Conservation (phyloP, 1,139 yeast genomes). For the Saccharomyces uvarum region DNA sequence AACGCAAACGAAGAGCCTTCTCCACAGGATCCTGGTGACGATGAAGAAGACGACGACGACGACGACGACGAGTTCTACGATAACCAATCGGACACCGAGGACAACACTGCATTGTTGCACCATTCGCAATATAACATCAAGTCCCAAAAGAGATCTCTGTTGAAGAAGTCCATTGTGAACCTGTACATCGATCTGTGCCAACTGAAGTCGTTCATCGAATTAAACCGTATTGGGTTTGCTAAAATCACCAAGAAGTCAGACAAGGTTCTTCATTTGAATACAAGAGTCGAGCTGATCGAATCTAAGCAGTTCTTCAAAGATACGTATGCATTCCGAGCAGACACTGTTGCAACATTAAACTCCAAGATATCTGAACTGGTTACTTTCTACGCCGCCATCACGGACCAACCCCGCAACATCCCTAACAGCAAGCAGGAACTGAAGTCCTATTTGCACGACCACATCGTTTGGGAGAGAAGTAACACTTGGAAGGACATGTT, state of each 20-base stretch:
- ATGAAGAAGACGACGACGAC: conserved; percentile 23
- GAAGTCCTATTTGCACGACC: conserved; percentile 58
- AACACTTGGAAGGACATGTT: conserved; percentile 70
- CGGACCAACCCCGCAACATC: conserved; percentile 23
- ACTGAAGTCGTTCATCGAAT: conserved; percentile 56
- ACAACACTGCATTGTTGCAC: conserved; percentile 33
- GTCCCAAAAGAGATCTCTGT: conserved; percentile 40
- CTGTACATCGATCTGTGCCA: conserved; percentile 56
- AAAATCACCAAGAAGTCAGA: conserved; percentile 67
- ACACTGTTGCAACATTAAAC: conserved; percentile 41
- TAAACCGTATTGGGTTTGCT: conserved; percentile 59
- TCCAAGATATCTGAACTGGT: conserved; percentile 42
- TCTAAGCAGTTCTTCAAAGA: conserved; percentile 38
- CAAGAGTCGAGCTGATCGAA: conserved; percentile 41
- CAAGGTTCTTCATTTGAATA: conserved; percentile 46
- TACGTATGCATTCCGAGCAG: conserved; percentile 41
- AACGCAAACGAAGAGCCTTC: neutral
- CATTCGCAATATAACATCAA: conserved; percentile 34
- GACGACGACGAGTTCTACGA: conserved; percentile 32
- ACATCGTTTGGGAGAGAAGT: conserved; percentile 68
- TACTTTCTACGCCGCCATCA: conserved; percentile 40
- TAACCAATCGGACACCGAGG: conserved; percentile 28
- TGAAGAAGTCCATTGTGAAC: conserved; percentile 50
- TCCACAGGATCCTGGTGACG: conserved; percentile 18
- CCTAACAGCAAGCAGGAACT: conserved; percentile 34